Evolutionary conservation across 139 green algal genomes (phyloP).

Genomic region (Tetraselmis striata): DNA sequence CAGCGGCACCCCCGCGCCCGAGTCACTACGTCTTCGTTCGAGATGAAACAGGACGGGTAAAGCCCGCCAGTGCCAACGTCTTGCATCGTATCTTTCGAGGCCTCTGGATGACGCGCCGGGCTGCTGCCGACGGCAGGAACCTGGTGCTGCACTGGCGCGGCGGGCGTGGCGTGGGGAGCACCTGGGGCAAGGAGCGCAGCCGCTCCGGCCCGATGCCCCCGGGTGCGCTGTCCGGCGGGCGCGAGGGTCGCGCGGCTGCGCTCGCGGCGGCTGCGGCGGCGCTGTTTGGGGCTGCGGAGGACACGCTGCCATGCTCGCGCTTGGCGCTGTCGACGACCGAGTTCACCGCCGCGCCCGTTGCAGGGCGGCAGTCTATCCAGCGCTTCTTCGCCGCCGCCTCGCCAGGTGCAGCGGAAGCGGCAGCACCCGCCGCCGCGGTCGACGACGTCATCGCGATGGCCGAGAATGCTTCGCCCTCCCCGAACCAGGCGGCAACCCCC

Average conservation of each 20-base stretch:
- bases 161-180: neutral
- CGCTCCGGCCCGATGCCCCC: slow-evolving; percentile 15
- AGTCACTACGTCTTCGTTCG: too few relatives aligned
- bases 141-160: slow-evolving; percentile 26
- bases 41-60: too few relatives aligned
- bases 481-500: too few relatives aligned
- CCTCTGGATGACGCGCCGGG: too few relatives aligned
- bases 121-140: too few relatives aligned
- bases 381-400: neutral
- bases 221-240: neutral
- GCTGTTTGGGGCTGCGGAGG: slow-evolving; percentile 15
- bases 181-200: neutral
- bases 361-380: neutral
- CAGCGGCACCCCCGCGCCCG: too few relatives aligned
- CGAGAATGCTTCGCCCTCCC: too few relatives aligned
- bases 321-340: slow-evolving; percentile 53
- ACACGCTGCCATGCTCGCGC: slow-evolving; percentile 53
- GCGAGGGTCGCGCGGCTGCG: neutral
- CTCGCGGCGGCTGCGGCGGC: neutral
- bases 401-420: too few relatives aligned
- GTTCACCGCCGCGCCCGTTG: slow-evolving; percentile 30
- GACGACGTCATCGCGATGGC: too few relatives aligned
- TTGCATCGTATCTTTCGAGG: too few relatives aligned
- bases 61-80: too few relatives aligned
- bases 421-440: neutral